Evolutionary conservation across 805 yeast species (phyloP), one percentile per base, ranked within the genome.

Genomic region (Kockiozyma suomiensis): DNA sequence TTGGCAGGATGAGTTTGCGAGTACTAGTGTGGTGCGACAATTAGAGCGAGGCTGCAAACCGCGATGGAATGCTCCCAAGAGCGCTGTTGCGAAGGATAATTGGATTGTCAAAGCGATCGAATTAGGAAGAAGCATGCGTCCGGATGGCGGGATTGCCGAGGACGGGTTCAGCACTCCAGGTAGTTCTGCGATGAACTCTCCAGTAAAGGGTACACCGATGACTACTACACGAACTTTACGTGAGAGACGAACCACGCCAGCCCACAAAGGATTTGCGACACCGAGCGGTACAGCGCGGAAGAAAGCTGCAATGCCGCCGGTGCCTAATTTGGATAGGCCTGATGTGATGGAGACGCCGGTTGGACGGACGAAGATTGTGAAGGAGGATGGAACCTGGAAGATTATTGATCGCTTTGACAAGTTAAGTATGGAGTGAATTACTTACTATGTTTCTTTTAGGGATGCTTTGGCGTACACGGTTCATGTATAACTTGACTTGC

Each of bases 101-200:
- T 61, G 65, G 65, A 26, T 71, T 2, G 67, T 61, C 2, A 49
- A 58, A 2, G 76, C 73, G 1, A 70, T 75, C 23, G 59, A 56
- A 43, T 56, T 70, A 21, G 77, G 76, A 1, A 65, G 77, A 6
- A 47, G 69, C 6, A 53, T 74, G 38, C 67, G 71, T 66, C 73
- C 71, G 10, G 49, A 48, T 25, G 49, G 45, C 54, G 32, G 46
- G 25, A 7, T 8, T n/a, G 35, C 12, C 32, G 46, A 35, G n/a
- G 21, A 32, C 28, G 46, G 15, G 12, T 1, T n/a, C 2, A 12
- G 26, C 12, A 56, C 59, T 15, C 54, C 59, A 2, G 30, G n/a
- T 12, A 45, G 50, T 25, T 47, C 59, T 17, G 46, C 56, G 2
- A n/a, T 19, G 23, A 32, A 33, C 17, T 17, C 51, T 43, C 55